Base-by-base conservation (phyloP, 352 stramenopile species). In the Phytophthora pini region DNA sequence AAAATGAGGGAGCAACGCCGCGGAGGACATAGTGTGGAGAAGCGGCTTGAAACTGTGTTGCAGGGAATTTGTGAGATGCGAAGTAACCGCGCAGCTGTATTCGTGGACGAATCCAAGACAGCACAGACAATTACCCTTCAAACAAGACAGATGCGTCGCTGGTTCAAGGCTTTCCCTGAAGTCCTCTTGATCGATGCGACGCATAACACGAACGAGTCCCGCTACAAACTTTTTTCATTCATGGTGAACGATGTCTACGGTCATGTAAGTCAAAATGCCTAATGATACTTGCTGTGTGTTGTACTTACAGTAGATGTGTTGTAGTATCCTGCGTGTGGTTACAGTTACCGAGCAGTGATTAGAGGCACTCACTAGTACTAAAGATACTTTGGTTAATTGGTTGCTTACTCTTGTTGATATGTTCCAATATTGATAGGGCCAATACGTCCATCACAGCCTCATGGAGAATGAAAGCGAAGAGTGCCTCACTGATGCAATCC, bases 141-240 rank as follows among this genome's bases (percentile, higher is more conserved):
- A 7, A 64, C 56, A n/a, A 13, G 45, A 1, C 24, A 49, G 13
- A 64, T 64, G 56, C 24, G 47, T 5, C 22, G 56, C 0, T 56
- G 38, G 26, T 65, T 65, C 45, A 56, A 55, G 12, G 56, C 26
- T 6, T 65, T 65, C 10, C 46, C 46, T 20, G 47, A 65, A 13
- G 56, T 65, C 2, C 2, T 65, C 4, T 6, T 64, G 8, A 15
- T 56, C 3, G 46, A 64, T 9, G 36, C 45, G 13, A 56, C 56
- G 1, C 36, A 56, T 10, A 55, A 55, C 27, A 64, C 56, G 2
- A 64, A 64, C 34, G 39, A 48, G 7, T 48, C 44, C 2, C n/a
- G 47, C 3, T 46, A 46, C 39, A 46, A 17, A 65, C 13, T 29
- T 65, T 65, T 65, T 10, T 61, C 54, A 22, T 61, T 61, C 41